Evolutionary conservation across 1,284 basidiomycete genomes (phyloP).

Genomic region (Sanghuangporus sanghuang): DNA sequence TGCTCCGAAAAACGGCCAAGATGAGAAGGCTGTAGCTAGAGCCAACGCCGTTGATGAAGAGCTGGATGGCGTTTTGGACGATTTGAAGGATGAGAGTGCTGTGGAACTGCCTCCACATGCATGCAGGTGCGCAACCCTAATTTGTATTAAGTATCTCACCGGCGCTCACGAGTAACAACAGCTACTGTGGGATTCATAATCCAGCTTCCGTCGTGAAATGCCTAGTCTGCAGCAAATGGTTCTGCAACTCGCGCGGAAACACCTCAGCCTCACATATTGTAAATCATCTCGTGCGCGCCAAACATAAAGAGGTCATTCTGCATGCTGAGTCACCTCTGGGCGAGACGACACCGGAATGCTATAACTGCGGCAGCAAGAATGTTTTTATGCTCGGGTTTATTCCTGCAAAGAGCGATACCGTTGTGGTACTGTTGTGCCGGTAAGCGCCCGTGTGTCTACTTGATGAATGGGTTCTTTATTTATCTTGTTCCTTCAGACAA

Average conservation of each 20-base stretch:
- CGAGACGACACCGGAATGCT: constrained; percentile 97
- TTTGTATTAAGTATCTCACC: constrained; percentile 1
- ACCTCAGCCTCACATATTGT: constrained; percentile 99
- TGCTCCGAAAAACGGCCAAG: constrained; percentile 35
- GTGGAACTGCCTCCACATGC: constrained; percentile 87
- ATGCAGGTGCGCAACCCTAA: constrained; percentile 67
- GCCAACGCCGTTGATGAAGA: constrained; percentile 64
- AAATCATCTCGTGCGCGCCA: constrained; percentile 97
- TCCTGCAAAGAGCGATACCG: constrained; percentile 97
- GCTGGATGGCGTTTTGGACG: constrained; percentile 82
- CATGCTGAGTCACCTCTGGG: constrained; percentile 95
- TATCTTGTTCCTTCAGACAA: constrained; percentile 52
- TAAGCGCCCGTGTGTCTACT: constrained; percentile 33
- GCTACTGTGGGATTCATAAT: constrained; percentile 99
- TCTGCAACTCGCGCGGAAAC: constrained; percentile 99
- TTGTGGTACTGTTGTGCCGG: constrained; percentile 97
- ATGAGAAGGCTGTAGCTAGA: constrained; percentile 26
- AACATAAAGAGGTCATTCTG: constrained; percentile 97
- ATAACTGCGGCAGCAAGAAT: constrained; percentile 99
- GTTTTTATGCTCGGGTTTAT: constrained; percentile 99
- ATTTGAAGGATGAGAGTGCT: constrained; percentile 79
- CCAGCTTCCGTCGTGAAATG: constrained; percentile 98
- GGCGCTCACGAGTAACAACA: constrained; percentile 29
- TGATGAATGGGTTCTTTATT: neutral
- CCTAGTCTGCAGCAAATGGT: constrained; percentile 95